These are phyloP conservation scores for grape (Vitis vinifera) DNA, from an alignment of 164 flowering plant genomes.

Conservation along the genomic window ASM3070453v1 NC_081814.1:8753501-8754000, in stretches of 20 bases:
- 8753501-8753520: neutral
- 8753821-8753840: no score
- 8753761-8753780: neutral
- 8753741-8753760: neutral
- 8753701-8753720: neutral
- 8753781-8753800: neutral
- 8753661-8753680: no score
- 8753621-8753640: no score
- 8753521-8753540: neutral
- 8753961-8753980: constrained; percentile 50
- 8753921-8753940: neutral
- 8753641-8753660: no score
- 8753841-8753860: no score
- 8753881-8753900: no score
- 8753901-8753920: neutral
- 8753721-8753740: neutral
- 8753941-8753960: constrained; percentile 10
- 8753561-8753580: neutral
- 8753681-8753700: no score
- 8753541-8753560: neutral
- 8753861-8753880: no score
- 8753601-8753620: no score
- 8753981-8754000: constrained; percentile 94
- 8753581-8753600: neutral
- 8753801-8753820: neutral